Evolutionary conservation across 208 protist species (phyloP), one percentile per base, ranked within the genome.

Genomic region (Novymonas esmeraldas): DNA sequence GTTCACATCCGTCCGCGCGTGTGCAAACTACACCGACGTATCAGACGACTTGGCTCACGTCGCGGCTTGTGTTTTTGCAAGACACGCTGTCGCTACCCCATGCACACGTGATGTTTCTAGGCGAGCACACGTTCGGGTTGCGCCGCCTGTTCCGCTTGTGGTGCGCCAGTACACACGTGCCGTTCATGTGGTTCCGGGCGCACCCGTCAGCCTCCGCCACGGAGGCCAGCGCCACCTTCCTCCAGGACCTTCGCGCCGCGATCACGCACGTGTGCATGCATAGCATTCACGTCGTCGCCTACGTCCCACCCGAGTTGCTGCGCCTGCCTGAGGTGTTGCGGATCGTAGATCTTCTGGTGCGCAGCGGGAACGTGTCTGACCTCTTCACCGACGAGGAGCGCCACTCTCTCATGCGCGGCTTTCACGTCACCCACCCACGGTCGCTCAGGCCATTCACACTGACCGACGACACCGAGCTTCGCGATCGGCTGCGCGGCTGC

Each of bases 341-440:
- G 6, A 22, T 55, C 18, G 52, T 95, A 16, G 87, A 95, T 66
- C 64, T 64, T 6, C 63, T 93, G 33, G 71, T 93, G 24, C 79
- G 81, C 36, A 76, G 76, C 38, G 87, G 90, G 29, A 80, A 95
- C 41, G 76, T 91, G 18, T 80, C 76, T 24, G 73, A 78, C 22
- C 75, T 93, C n/a, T 90, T 93, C 70, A 78, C 75, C 10, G 72
- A 78, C 26, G 84, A 87, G 49, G 90, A 93, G 66, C 72, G 79
- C 46, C 49, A 77, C 18, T 59, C 72, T 4, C 72, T 95, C 24
- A 50, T 85, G 16, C 57, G 81, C 29, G 72, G 76, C 6, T 70
- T 69, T 13, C 16, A 46, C 26, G 64, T 72, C 6, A 64, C 65
- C 1, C 67, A 57, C 46, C 38, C 65, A 20, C 63, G 66, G 4